Base-by-base conservation (phyloP, 2,329 filamentous ascomycete species). In the Microcyclospora tardicrescens region DNA sequence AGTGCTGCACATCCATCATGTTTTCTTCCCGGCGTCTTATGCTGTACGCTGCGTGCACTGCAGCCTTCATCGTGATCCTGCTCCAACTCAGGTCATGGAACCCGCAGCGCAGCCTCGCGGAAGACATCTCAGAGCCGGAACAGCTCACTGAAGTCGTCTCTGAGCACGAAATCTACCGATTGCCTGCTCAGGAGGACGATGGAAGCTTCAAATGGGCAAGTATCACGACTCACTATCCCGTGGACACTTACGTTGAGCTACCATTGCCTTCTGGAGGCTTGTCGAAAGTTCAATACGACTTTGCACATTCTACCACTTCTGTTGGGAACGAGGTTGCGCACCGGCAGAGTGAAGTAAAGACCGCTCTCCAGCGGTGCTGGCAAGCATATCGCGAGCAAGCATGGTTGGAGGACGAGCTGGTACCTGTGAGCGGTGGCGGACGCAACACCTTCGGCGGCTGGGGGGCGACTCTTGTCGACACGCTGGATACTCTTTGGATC, bases 381-480 rank as follows among this genome's bases (percentile, higher is more conserved):
- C 62, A 68, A 4, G 84, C 82, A 28, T 95, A 95, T 63, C 82
- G 73, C 55, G 68, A 75, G 44, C 71, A 79, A 52, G 87, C 87
- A 8, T 89, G 84, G 77, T 72, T 79, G 45, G 83, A 93, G 50
- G 89, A 96, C 55, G 89, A 95, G 62, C 61, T 95, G 8, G 69
- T 64, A 15, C 89, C 89, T 1, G 30, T 57, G 12, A 73, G 75
- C 13, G 77, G 77, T 38, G 65, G 63, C 14, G 76, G 68, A 46
- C 75, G 75, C 16, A 83, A 95, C 54, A 83, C 84, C 0, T 95
- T 95, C 58, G 89, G 84, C 54, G 84, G 82, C 35, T 93, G 86
- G 86, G 82, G 81, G n/a, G 85, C 85, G 14, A 91, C 85, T 0
- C 58, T 93, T 44, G 81, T 94, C 10, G 85, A 94, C 63, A 67